Evolutionary conservation across 1,284 basidiomycete genomes (phyloP), one percentile per base, ranked within the genome.

Genomic region (Prillingera fragicola): DNA sequence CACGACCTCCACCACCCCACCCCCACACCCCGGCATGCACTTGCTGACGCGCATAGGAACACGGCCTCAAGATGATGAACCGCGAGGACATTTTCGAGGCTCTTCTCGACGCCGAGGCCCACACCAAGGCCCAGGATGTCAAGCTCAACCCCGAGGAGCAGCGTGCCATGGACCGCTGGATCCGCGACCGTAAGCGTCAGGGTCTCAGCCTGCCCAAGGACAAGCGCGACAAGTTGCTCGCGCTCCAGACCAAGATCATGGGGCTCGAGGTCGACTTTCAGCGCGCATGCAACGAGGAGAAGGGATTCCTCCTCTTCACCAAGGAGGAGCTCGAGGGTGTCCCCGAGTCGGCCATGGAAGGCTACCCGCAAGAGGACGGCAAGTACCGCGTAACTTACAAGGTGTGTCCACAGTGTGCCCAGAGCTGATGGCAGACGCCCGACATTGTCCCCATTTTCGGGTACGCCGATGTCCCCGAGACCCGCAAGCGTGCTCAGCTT

Each of bases 301-400:
- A 52, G 50, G 50, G 50, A 36, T 48, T 33, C 36, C 33, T 52
- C 3, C 41, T 52, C 8, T 52, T 52, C 41, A 45, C 50, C 5
- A 34, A 33, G 25, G 50, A 41, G 37, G 50, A 52, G 36, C 50
- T 52, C 12, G 51, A 34, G 15, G 51, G 51, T 21, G 46, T 52
- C 6, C 51, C 51, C 26, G 24, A 49, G 43, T 29, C 51, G 3
- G 26, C 27, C 1, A 21, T 52, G 3, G 51, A 52, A 5, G 51
- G 51, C 17, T 49, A 48, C 26, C 22, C 43, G 23, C 38, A 45
- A 43, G 51, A 49, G 24, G 51, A 34, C 19, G 51, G 40, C 43
- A 48, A 48, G 51, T 52, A 43, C 51, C 35, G 38, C 28, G 46
- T 52, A 29, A 52, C 51, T 26, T 52, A 31, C 46, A 52, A 52